Evolutionary conservation across 2,329 filamentous ascomycete species (phyloP).

Genomic region (Plectosphaerella sp.): DNA sequence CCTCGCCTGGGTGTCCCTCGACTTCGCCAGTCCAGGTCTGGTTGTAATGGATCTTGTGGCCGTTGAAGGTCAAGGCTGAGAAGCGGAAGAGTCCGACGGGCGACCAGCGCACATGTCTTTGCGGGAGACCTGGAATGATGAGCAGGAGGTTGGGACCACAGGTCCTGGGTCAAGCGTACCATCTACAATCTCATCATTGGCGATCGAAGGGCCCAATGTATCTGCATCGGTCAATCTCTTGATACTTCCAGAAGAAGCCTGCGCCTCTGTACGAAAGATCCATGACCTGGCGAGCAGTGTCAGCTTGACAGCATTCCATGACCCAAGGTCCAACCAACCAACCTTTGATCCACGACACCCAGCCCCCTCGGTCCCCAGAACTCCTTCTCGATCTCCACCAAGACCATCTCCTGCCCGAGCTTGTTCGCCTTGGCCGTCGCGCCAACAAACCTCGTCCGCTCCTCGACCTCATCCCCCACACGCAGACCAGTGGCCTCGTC

Average conservation of each 20-base stretch:
- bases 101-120: conserved; percentile 36
- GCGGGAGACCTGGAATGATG: conserved; percentile 11
- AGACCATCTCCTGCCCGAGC: conserved; percentile 56
- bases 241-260: conserved; percentile 2
- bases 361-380: conserved; percentile 47
- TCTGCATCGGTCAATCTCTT: background rate
- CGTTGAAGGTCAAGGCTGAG: conserved; percentile 81
- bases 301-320: background rate
- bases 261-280: conserved; percentile 36
- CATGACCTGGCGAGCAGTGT: conserved; percentile 24
- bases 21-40: conserved; percentile 57
- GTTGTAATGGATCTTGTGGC: conserved; percentile 81
- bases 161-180: too few species aligned
- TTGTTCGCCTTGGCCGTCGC: conserved; percentile 50
- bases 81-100: conserved; percentile 67
- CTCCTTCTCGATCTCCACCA: conserved; percentile 60
- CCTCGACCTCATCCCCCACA: conserved; percentile 51
- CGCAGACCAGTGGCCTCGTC: conserved; percentile 24
- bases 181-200: background rate
- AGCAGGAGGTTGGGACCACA: too few species aligned
- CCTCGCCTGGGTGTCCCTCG: conserved; percentile 66
- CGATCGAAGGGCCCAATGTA: background rate
- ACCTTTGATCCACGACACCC: conserved; percentile 49
- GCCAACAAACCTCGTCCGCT: conserved; percentile 50
- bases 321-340: too few species aligned